Conservation (phyloP, 2,329 filamentous ascomycete species). For the Dactylonectria estremocensis region DNA sequence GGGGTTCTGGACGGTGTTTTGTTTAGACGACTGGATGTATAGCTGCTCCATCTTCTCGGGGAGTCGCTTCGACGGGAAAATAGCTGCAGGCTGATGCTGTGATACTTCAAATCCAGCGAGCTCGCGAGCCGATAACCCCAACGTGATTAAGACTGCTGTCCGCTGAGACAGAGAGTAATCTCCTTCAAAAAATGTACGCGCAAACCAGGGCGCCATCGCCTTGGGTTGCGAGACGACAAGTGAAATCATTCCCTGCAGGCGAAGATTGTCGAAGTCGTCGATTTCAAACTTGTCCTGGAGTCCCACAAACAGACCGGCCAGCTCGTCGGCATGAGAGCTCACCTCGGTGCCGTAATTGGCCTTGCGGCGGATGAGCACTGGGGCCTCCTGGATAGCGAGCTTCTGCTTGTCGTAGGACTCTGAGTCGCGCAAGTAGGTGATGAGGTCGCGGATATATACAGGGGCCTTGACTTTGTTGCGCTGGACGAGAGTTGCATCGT, state of each 20-base stretch:
- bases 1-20: slow-evolving; percentile 47
- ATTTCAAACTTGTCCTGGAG: slow-evolving; percentile 90
- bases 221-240: slow-evolving; percentile 82
- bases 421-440: slow-evolving; percentile 82
- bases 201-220: slow-evolving; percentile 87
- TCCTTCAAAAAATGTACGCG: slow-evolving; percentile 88
- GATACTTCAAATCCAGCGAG: slow-evolving; percentile 82
- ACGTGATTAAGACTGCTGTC: slow-evolving; percentile 83
- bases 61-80: slow-evolving; percentile 87
- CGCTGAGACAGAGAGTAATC: slow-evolving; percentile 92
- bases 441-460: slow-evolving; percentile 91
- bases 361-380: slow-evolving; percentile 88
- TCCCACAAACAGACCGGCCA: slow-evolving; percentile 83
- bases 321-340: slow-evolving; percentile 84
- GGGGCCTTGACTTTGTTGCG: slow-evolving; percentile 87
- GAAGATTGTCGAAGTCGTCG: slow-evolving; percentile 81
- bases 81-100: slow-evolving; percentile 62
- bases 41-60: slow-evolving; percentile 81
- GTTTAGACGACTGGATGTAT: slow-evolving; percentile 66
- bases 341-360: slow-evolving; percentile 91
- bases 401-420: slow-evolving; percentile 90
- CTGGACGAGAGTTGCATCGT: slow-evolving; percentile 89
- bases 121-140: slow-evolving; percentile 88
- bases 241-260: slow-evolving; percentile 86
- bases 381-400: slow-evolving; percentile 83